Conservation (phyloP, 139 green algal genomes). For the Edaphochlamys debaryana region DNA sequence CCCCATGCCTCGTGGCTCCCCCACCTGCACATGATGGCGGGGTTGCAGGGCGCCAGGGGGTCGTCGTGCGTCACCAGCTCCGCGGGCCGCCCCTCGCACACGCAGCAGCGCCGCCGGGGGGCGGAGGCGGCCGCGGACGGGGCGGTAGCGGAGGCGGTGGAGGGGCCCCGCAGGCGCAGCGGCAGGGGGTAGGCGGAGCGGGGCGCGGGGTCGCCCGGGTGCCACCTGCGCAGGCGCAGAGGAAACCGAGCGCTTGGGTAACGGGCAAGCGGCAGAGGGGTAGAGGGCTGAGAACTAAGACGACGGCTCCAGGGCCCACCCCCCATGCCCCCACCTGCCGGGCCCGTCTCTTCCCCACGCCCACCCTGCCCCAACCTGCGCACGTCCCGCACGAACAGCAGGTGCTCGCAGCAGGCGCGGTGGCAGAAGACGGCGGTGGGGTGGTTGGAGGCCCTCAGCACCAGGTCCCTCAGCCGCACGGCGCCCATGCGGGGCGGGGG, state of each 20-base stretch:
- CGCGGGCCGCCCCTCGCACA: slow-evolving; percentile 50
- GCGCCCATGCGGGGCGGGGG: slow-evolving; percentile 44
- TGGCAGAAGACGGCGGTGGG: slow-evolving; percentile 72
- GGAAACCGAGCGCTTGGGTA: not conserved
- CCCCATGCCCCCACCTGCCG: not conserved
- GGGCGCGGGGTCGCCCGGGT: slow-evolving; percentile 46
- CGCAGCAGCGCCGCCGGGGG: slow-evolving; percentile 52
- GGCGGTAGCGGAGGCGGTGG: not conserved
- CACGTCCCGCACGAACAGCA: slow-evolving; percentile 58
- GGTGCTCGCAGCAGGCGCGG: slow-evolving; percentile 77
- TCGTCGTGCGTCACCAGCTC: slow-evolving; percentile 72
- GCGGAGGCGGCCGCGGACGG: not conserved
- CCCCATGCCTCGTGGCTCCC: not conserved
- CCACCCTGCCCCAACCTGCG: slow-evolving; percentile 1
- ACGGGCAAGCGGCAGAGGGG: too few relatives aligned
- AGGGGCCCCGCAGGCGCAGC: not conserved
- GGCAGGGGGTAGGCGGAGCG: slow-evolving; percentile 35
- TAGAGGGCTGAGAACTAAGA: too few relatives aligned
- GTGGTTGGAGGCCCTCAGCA: slow-evolving; percentile 50
- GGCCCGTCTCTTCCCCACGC: not conserved
- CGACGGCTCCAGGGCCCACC: too few relatives aligned
- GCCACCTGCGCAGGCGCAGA: slow-evolving; percentile 5
- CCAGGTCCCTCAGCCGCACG: too few relatives aligned
- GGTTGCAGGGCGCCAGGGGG: slow-evolving; percentile 54
- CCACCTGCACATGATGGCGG: slow-evolving; percentile 58